Evolutionary conservation across 352 stramenopile genomes (phyloP).

Genomic region (Globisporangium camurandrum): DNA sequence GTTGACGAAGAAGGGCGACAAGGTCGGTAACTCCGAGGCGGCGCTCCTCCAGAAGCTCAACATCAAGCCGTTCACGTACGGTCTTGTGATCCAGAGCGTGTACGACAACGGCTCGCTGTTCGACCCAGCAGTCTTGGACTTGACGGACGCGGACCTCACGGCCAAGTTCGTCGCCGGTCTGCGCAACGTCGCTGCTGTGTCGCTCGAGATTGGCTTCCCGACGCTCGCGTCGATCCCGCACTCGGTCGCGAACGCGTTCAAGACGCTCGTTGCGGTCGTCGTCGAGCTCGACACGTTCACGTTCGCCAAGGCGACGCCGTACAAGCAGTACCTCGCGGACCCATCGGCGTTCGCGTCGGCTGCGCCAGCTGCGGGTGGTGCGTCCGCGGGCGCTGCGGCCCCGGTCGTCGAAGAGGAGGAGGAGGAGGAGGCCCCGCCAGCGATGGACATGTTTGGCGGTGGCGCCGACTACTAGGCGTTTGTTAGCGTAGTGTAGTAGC

Average conservation of each 20-base stretch:
- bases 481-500: too few relatives aligned
- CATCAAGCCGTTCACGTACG: conserved; percentile 99
- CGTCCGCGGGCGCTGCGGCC: conserved; percentile 43
- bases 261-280: conserved; percentile 93
- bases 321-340: conserved; percentile 95
- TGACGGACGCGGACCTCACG: conserved; percentile 96
- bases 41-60: conserved; percentile 98
- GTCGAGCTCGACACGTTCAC: conserved; percentile 95
- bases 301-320: conserved; percentile 96
- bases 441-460: conserved; percentile 84
- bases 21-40: conserved; percentile 98
- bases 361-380: conserved; percentile 73
- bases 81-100: conserved; percentile 93
- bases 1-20: conserved; percentile 93
- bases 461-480: conserved; percentile 62
- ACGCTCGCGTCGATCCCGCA: conserved; percentile 97
- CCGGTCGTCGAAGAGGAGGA: conserved; percentile 63
- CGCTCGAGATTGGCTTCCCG: conserved; percentile 93
- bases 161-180: conserved; percentile 94
- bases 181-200: conserved; percentile 92
- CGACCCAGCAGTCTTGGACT: conserved; percentile 96
- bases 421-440: conserved; percentile 78
- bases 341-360: conserved; percentile 90
- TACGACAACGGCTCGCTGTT: conserved; percentile 99
- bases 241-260: conserved; percentile 99